Evolutionary conservation across 2,329 filamentous ascomycete species (phyloP), one percentile per base, ranked within the genome.

Genomic region (Xylaria sp.): DNA sequence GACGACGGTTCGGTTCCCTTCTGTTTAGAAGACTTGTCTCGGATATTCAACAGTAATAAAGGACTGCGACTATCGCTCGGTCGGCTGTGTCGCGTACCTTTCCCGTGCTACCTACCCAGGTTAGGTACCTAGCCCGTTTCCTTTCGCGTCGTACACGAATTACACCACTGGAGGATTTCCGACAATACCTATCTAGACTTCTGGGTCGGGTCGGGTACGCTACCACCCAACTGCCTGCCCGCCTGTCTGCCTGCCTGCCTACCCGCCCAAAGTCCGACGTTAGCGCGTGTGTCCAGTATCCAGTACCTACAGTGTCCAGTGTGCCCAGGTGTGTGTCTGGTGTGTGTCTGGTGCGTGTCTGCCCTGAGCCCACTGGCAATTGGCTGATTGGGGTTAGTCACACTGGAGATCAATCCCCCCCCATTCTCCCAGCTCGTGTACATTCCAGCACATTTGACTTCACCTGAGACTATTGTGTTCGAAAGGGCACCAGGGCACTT

Each of bases 361-460:
- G n/a, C n/a, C n/a, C n/a, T n/a, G n/a, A n/a, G n/a, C n/a, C n/a
- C n/a, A n/a, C 29, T 19, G 49, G 42, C 47, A 20, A 22, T 44
- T 47, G 21, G 29, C 48, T 46, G 47, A 51, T 50, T 54, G 52
- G 50, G 19, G 47, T 56, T 59, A 55, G 43, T 60, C 39, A 58
- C 48, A 56, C 11, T 41, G 38, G 24, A 37, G n/a, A n/a, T n/a
- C n/a, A 50, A 41, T 48, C 49, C 40, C 40, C 48, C 54, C 29
- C 51, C n/a, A 29, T 18, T n/a, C 8, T 20, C 17, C 19, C 34
- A 47, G 45, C 19, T 38, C 26, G 40, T 56, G 48, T 52, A 48
- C 51, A 60, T 59, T 61, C 60, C 60, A 63, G 60, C 44, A 48
- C 52, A 46, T 57, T 54, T 52, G 39, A 55, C 54, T 56, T 60